phyloP scores from a whole-genome alignment of 2,329 filamentous ascomycete genomes.

The Diatrype stigma region DNA sequence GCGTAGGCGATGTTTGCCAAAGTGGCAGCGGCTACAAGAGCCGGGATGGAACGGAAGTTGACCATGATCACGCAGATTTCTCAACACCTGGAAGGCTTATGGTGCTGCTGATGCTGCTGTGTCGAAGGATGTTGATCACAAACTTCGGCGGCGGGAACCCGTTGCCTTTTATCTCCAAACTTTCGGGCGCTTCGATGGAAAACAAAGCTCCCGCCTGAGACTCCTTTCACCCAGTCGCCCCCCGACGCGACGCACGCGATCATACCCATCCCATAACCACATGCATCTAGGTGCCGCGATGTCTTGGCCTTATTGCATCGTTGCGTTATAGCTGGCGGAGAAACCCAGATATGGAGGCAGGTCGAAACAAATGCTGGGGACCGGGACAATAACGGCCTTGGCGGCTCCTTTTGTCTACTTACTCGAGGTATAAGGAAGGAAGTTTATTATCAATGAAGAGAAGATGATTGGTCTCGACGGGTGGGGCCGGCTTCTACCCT shows the following conservation, averaged over 20 bases:
- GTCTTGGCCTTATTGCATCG: background rate
- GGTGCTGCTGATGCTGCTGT: background rate
- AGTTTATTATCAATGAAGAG: background rate
- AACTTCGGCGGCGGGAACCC: background rate
- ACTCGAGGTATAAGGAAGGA: background rate
- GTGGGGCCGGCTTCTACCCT: background rate
- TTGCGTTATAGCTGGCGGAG: background rate
- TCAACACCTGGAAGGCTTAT: background rate
- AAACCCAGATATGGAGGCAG: background rate
- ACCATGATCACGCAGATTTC: conserved; percentile 15
- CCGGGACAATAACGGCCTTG: background rate
- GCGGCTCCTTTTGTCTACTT: background rate
- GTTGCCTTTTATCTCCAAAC: too few species aligned
- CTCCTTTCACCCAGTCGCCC: background rate
- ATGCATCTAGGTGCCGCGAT: background rate
- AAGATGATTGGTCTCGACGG: background rate
- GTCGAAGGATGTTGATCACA: background rate
- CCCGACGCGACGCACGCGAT: background rate
- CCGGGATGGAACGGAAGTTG: conserved; percentile 19
- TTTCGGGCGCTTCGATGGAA: too few species aligned
- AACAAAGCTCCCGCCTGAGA: too few species aligned
- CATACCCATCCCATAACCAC: background rate
- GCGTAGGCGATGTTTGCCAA: conserved; percentile 24
- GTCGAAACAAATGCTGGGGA: background rate
- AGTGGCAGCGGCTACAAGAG: conserved; percentile 19